phyloP scores from a whole-genome alignment of 305 asterid species.

The Fraxinus sp. region DNA sequence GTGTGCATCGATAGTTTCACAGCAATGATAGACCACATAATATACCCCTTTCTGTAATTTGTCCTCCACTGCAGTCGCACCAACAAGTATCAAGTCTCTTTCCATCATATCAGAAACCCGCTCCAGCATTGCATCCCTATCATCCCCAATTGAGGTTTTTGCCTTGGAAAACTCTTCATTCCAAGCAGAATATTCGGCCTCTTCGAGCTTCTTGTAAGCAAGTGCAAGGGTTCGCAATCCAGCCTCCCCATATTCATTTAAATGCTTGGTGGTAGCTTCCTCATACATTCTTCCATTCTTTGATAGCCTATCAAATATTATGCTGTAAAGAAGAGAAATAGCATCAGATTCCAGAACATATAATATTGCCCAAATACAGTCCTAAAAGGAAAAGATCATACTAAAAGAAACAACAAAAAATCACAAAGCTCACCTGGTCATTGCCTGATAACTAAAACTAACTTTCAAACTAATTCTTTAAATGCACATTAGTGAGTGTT shows the following conservation, averaged over 20 bases:
- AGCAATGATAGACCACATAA: conserved; percentile 14
- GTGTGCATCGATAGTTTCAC: conserved; percentile 5
- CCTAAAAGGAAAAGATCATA: conserved; percentile 6
- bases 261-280: conserved; percentile 71
- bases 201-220: conserved; percentile 77
- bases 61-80: conserved; percentile 97
- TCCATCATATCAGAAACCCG: conserved; percentile 73
- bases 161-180: conserved; percentile 70
- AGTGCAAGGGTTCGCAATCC: conserved; percentile 83
- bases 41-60: conserved; percentile 87
- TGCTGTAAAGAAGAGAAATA: conserved; percentile 46
- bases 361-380: conserved; percentile 1
- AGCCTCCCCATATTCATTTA: conserved; percentile 84
- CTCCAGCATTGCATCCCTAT: conserved; percentile 79
- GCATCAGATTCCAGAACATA: conserved; percentile 11
- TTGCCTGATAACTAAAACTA: neutral
- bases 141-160: conserved; percentile 64
- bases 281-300: conserved; percentile 65
- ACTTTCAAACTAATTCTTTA: neutral
- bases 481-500: neutral
- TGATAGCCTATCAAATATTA: conserved; percentile 75
- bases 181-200: conserved; percentile 64
- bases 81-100: conserved; percentile 78
- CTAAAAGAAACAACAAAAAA: neutral
- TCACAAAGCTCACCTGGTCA: neutral